Conservation (phyloP, 108 stramenopile genomes). For the Aurantiochytrium sp. region DNA sequence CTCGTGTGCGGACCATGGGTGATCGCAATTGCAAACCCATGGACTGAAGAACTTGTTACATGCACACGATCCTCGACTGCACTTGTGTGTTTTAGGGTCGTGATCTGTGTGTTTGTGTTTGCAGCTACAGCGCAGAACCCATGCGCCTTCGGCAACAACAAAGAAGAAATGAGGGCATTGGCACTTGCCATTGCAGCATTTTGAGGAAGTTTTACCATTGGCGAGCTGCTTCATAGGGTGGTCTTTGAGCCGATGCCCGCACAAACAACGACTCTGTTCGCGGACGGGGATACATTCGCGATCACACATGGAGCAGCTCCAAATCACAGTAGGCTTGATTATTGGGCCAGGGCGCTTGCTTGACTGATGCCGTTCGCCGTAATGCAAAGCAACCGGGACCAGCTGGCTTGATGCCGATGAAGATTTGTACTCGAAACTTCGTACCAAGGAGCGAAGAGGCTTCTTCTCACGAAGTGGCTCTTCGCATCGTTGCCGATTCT, state of each 20-base stretch:
- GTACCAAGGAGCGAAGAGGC: no score
- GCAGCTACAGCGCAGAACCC: background rate
- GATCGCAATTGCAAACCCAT: constrained; percentile 7
- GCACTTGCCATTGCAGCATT: background rate
- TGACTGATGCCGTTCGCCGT: no score
- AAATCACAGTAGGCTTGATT: background rate
- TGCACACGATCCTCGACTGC: background rate
- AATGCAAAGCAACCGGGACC: no score
- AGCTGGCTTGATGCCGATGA: no score
- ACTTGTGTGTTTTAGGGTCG: background rate
- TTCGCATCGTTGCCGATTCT: no score
- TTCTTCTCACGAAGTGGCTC: no score
- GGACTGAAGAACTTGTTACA: background rate
- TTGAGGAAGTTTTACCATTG: background rate
- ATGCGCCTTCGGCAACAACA: background rate
- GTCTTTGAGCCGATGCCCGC: constrained; percentile 15
- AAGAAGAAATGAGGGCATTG: background rate
- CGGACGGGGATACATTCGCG: background rate
- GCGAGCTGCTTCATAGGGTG: background rate
- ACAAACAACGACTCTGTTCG: background rate
- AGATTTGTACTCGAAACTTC: no score
- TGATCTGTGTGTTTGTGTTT: constrained; percentile 19
- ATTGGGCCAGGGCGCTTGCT: background rate
- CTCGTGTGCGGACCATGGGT: background rate
- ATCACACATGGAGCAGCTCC: background rate